These are phyloP conservation scores for Trifolium repens DNA, from an alignment of 306 rosid species.

Conservation along the genomic window DNA sequence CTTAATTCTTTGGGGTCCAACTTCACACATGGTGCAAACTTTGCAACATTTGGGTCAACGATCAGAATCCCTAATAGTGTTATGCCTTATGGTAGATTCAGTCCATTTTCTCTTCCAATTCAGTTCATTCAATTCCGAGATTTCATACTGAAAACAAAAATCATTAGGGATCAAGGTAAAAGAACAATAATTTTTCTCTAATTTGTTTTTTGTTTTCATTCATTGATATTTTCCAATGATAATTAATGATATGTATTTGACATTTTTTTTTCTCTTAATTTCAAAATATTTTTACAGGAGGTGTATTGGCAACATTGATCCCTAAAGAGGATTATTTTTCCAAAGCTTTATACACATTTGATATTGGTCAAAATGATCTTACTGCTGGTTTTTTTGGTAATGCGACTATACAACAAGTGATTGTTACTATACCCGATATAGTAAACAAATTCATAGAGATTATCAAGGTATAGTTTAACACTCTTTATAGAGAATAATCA, in stretches of 20 bases:
- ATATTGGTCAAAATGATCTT: constrained; percentile 60
- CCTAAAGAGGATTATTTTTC: constrained; percentile 43
- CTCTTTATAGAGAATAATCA: neutral
- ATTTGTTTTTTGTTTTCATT: neutral
- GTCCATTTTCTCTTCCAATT: constrained; percentile 53
- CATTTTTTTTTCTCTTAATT: neutral
- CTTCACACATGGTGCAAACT: constrained; percentile 39
- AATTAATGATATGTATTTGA: neutral
- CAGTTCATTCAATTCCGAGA: constrained; percentile 47
- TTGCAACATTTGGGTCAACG: constrained; percentile 52
- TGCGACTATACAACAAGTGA: constrained; percentile 42
- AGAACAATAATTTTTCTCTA: neutral
- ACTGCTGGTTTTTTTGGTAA: constrained; percentile 9
- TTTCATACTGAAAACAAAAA: constrained; percentile 37
- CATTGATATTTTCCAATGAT: neutral
- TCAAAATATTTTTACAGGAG: neutral
- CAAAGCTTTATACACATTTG: constrained; percentile 57
- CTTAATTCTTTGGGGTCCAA: constrained; percentile 53
- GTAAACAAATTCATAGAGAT: constrained; percentile 43
- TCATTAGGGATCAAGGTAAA: constrained; percentile 41
- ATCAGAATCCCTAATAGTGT: constrained; percentile 40
- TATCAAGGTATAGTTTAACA: constrained; percentile 46
- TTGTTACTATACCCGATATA: constrained; percentile 47
- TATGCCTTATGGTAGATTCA: constrained; percentile 36
- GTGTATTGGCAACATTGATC: constrained; percentile 33